Base-by-base conservation (phyloP, 1,284 basidiomycete species). In the Phellopilus nigrolimitatus region DNA sequence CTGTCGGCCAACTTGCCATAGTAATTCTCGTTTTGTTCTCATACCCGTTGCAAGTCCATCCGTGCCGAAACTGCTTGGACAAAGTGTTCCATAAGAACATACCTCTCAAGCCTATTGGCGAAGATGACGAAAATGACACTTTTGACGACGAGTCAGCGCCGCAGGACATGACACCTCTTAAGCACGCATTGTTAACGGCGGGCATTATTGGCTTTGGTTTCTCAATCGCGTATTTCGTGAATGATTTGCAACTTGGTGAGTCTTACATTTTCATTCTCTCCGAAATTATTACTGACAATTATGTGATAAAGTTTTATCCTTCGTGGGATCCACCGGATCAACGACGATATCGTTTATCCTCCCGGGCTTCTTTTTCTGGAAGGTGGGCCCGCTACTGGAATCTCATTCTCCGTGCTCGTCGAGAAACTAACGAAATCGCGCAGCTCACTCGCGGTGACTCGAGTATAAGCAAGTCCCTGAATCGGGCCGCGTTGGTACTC, bases 271-370 rank as follows among this genome's bases (percentile, higher is more conserved):
- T 17, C 24, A n/a, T 15, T 31, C 17, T 21, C 22, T 41, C 12
- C 9, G 39, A 19, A 10, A 13, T 22, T 27, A 10, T 19, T 25
- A 38, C 22, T 48, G 25, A 36, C 41, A 21, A 42, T 28, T 47
- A 37, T 31, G 47, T 53, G 12, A 42, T 12, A 9, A 60, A 93
- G 93, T 97, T 9, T 74, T 97, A 25, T 91, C 94, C 3, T 97
- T 99, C 64, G 97, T 99, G 22, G 97, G 97, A 5, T 88, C 93
- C 8, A 97, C 95, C 0, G 97, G 97, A 13, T 95, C 91, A 15
- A 98, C 95, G 12, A 97, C 88, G 3, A 95, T 99, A 59, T 95
- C 91, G 7, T 99, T 99, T 68, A 98, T 99, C 63, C 77, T 99
- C 3, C 95, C 97, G 0, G 93, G 94, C 47, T 65, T 91, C 54